These are phyloP conservation scores for Myxozyma lipomycoides DNA, from an alignment of 805 yeast genomes.

Conservation along the genomic window DNA sequence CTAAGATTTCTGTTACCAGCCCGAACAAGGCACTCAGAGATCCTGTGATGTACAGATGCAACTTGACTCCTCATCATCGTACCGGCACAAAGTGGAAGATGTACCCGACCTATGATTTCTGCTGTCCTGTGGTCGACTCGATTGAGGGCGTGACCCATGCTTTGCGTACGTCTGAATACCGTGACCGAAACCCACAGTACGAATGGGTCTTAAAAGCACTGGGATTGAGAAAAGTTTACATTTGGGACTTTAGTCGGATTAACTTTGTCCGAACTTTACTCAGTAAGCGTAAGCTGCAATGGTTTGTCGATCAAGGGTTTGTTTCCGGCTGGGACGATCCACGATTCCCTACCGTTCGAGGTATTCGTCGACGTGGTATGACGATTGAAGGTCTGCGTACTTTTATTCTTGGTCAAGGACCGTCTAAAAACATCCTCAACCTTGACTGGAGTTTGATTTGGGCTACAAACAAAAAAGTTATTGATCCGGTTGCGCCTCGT, in stretches of 20 bases:
- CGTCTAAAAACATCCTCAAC: constrained; percentile 93
- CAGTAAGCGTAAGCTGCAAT: constrained; percentile 96
- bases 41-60: constrained; percentile 96
- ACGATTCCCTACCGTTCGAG: constrained; percentile 98
- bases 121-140: constrained; percentile 95
- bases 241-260: constrained; percentile 98
- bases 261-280: constrained; percentile 93
- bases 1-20: constrained; percentile 89
- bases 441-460: constrained; percentile 96
- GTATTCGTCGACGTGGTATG: constrained; percentile 99
- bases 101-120: constrained; percentile 98
- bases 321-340: constrained; percentile 99
- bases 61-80: constrained; percentile 96
- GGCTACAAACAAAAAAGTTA: constrained; percentile 95
- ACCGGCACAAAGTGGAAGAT: constrained; percentile 91
- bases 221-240: constrained; percentile 81
- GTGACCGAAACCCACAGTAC: constrained; percentile 98
- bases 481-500: constrained; percentile 96
- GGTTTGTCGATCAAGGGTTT: constrained; percentile 91
- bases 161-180: constrained; percentile 94
- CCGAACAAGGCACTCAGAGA: constrained; percentile 94
- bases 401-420: constrained; percentile 94
- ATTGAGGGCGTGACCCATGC: constrained; percentile 98
- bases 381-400: constrained; percentile 94
- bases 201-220: constrained; percentile 89